Evolutionary conservation across 1,284 basidiomycete species (phyloP), one percentile per base, ranked within the genome.

Genomic region (Earliella scabrosa): DNA sequence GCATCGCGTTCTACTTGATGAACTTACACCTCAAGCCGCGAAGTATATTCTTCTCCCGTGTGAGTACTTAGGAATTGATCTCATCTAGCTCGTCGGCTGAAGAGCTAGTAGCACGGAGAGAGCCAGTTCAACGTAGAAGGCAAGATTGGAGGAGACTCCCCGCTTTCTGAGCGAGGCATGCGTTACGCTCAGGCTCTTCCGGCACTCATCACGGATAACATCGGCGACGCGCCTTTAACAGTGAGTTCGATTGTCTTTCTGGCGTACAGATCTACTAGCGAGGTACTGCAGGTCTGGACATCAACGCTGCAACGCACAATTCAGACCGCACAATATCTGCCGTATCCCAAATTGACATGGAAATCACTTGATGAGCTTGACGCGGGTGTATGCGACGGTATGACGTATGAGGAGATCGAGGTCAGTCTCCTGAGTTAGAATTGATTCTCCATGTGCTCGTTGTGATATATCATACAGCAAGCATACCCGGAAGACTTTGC

Each of bases 351-450:
- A 70, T 79, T 99, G 61, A 98, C 96, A 0, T 99, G 97, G 97
- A 99, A 99, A 73, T 95, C 94, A 4, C 78, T 99, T 32, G 97
- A 99, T 69, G 97, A 99, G 73, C 81, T 99, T 11, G 97, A 99
- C 73, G 97, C 97, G 3, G 97, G 97, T 38, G 97, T 99, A 14
- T 99, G 97, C 68, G 97, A 99, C 74, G 95, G 91, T 13, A 99
- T 99, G 97, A 99, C 97, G 1, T 99, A 99, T 70, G 91, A 95
- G 76, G 97, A 99, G 80, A 98, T 99, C 55, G 97, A 96, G 81
- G 93, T 92, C 51, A 47, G 75, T 68, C 35, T 11, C 16, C 16
- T 18, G 31, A 9, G 9, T 20, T 11, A 20, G 8, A 8, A 21
- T 5, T 13, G 27, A 14, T 27, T 8, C 8, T 26, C 13, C 3